phyloP scores from a whole-genome alignment of 768 basidiomycete genomes.

The Trametes cingulata region DNA sequence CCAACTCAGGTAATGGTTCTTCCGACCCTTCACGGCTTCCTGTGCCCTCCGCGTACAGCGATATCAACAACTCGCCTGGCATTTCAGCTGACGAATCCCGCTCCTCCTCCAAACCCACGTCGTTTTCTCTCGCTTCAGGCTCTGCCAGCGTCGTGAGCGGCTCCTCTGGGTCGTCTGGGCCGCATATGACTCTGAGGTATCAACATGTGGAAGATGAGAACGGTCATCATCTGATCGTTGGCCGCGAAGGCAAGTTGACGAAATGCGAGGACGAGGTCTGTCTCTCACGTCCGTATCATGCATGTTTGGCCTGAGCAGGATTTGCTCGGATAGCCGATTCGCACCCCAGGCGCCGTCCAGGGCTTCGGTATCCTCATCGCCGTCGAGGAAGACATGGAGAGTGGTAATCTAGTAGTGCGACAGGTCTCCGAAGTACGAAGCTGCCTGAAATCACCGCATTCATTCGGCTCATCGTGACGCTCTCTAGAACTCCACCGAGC shows the following conservation, averaged over 20 bases:
- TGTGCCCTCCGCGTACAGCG: background rate
- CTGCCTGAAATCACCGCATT: background rate
- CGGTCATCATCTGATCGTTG: conserved; percentile 70
- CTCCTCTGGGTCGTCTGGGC: conserved; percentile 30
- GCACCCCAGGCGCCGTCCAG: conserved; percentile 80
- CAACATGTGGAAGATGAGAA: conserved; percentile 62
- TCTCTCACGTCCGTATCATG: background rate
- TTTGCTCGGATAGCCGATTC: conserved; percentile 58
- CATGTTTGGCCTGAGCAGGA: background rate
- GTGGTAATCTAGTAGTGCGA: conserved; percentile 55
- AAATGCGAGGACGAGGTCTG: conserved; percentile 74
- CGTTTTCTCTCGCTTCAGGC: conserved; percentile 3
- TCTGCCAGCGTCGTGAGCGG: conserved; percentile 18
- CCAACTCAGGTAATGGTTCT: conserved; percentile 14
- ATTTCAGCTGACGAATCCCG: conserved; percentile 4
- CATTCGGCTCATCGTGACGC: background rate
- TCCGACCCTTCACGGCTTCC: conserved; percentile 5
- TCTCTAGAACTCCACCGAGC: conserved; percentile 64
- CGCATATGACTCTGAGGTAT: conserved; percentile 61
- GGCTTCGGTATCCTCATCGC: conserved; percentile 81
- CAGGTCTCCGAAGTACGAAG: conserved; percentile 74
- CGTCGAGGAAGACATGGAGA: conserved; percentile 59
- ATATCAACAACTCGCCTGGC: background rate
- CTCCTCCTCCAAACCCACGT: background rate
- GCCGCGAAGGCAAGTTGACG: conserved; percentile 63